Evolutionary conservation across 805 yeast species (phyloP).

Genomic region (Wickerhamiella nectarea): DNA sequence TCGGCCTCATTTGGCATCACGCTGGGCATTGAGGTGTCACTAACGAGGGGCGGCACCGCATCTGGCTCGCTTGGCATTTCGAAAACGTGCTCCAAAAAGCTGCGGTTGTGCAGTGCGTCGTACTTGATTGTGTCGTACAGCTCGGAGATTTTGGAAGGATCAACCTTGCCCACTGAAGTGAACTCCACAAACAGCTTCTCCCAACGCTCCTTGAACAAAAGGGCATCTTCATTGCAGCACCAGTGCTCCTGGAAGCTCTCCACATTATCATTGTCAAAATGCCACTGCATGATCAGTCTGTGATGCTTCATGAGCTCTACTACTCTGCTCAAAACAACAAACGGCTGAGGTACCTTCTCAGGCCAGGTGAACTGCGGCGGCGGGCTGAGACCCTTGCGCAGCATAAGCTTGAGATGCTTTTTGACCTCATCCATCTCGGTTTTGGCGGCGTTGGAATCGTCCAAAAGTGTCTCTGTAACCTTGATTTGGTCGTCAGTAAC

Average conservation of each 20-base stretch:
- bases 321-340: conserved; percentile 81
- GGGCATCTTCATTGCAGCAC: conserved; percentile 96
- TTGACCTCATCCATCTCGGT: conserved; percentile 96
- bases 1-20: conserved; percentile 23
- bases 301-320: conserved; percentile 93
- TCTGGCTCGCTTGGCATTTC: conserved; percentile 25
- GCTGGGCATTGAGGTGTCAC: conserved; percentile 25
- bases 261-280: conserved; percentile 55
- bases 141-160: conserved; percentile 93
- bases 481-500: conserved; percentile 66
- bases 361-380: conserved; percentile 99
- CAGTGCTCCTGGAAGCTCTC: conserved; percentile 59
- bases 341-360: conserved; percentile 94
- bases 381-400: conserved; percentile 91
- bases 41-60: conserved; percentile 22
- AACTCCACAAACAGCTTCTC: conserved; percentile 90
- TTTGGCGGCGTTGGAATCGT: conserved; percentile 96
- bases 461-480: conserved; percentile 79
- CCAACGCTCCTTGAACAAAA: conserved; percentile 88
- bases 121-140: conserved; percentile 96
- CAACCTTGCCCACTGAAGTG: conserved; percentile 84
- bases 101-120: conserved; percentile 91
- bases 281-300: conserved; percentile 65
- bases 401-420: conserved; percentile 83
- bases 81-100: conserved; percentile 72